Base-by-base conservation (phyloP, 495 filamentous ascomycete genomes). In the Podospora pseudocomata region DNA sequence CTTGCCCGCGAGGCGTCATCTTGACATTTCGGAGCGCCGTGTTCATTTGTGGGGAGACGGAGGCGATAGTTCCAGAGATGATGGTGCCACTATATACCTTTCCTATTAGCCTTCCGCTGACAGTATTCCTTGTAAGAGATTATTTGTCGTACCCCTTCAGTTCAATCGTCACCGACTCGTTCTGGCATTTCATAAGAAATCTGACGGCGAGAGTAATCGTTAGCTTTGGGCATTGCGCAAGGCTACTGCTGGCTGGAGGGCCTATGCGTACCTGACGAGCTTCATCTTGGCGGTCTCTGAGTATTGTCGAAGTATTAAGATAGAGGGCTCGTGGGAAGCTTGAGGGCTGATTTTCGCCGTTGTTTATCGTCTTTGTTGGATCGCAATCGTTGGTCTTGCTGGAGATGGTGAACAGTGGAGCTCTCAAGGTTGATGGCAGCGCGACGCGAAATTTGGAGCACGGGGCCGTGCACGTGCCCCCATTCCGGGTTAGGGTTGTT, bases 121-220 rank as follows among this genome's bases (percentile, higher is more conserved):
- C 11, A 64, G 54, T 55, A 60, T 23, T 54, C 60, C 34, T 64
- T 28, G 39, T 32, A 76, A 94, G n/a, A 19, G 7, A 32, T 32
- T 32, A 19, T 19, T 23, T 16, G 60, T 3, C 16, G 56, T 94
- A 95, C 87, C 97, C 98, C 79, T 99, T 99, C 68, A 98, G 85
- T 83, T 99, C 95, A 73, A 99, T 89, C 11, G 94, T 96, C 67
- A 98, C 95, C 67, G 94, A 96, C 82, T 99, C 95, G 79, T 97
- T 98, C 75, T 89, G 87, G 79, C 93, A 97, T 86, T 98, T 99
- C 95, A 98, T 97, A 65, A 99, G 82, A 79, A 99, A 98, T 72
- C 95, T 98, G 79, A 15, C 23, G 11, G 56, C 44, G 4, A 63
- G 28, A 20, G 59, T 9, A 62, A 3, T 30, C 39, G 60, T 66